A percentile compares a stretch with the other conserved stretches of the same genome.
Evolutionary conservation across 1,284 basidiomycete species (phyloP).

Genomic region (Sphaerobolus stellatus): DNA sequence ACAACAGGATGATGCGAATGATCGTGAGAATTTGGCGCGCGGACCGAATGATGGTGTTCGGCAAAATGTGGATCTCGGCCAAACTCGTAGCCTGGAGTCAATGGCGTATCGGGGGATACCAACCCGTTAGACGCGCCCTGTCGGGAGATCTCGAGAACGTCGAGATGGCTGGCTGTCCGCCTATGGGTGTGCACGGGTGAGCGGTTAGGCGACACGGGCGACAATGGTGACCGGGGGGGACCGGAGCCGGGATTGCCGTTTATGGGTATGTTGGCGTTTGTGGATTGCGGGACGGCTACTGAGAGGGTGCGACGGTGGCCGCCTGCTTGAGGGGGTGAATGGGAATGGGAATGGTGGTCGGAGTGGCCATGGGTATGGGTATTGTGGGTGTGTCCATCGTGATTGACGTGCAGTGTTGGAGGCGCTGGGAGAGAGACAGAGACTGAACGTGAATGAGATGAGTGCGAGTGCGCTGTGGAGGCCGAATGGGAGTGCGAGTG

Average conservation of each 20-base stretch:
- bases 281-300: slow-evolving; percentile 10
- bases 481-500: slow-evolving; percentile 30
- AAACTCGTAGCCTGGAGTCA: slow-evolving; percentile 49
- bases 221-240: slow-evolving; percentile 5
- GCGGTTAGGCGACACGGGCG: slow-evolving; percentile 8
- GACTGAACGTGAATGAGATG: slow-evolving; percentile 28
- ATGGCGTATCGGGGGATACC: slow-evolving; percentile 60
- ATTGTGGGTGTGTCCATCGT: slow-evolving; percentile 28
- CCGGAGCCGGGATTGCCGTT: not conserved
- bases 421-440: slow-evolving; percentile 34
- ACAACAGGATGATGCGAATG: slow-evolving; percentile 51
- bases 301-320: slow-evolving; percentile 17
- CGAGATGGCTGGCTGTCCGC: not conserved
- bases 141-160: not conserved
- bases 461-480: slow-evolving; percentile 25
- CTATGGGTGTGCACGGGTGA: slow-evolving; percentile 11
- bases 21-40: slow-evolving; percentile 53
- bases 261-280: no score
- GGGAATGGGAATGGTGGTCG: slow-evolving; percentile 19
- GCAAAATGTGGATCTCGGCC: slow-evolving; percentile 18
- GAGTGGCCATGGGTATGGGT: slow-evolving; percentile 28
- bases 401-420: slow-evolving; percentile 12
- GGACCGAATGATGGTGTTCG: slow-evolving; percentile 43
- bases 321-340: slow-evolving; percentile 12
- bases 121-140: slow-evolving; percentile 4